phyloP scores from a whole-genome alignment of 257 asterid genomes.

The Ocimum tenuiflorum region DNA sequence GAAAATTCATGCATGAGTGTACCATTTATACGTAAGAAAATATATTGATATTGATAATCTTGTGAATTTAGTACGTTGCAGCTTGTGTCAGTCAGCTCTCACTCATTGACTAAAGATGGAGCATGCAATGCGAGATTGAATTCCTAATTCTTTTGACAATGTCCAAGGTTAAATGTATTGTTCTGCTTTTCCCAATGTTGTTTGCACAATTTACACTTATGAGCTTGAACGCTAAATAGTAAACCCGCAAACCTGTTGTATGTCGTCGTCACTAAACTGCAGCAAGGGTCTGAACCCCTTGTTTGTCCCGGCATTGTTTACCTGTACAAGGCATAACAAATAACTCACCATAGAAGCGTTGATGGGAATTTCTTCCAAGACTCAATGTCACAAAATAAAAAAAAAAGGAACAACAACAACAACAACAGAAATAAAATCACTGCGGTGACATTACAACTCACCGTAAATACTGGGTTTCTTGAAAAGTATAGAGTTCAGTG shows the following conservation, averaged over 20 bases:
- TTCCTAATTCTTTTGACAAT: background rate
- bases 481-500: too few relatives aligned
- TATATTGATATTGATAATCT: background rate
- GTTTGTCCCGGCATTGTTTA: constrained; percentile 95
- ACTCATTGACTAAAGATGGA: background rate
- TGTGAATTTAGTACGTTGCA: background rate
- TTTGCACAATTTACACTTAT: background rate
- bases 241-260: constrained; percentile 74
- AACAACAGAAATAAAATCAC: too few relatives aligned
- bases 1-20: background rate
- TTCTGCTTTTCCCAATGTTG: background rate
- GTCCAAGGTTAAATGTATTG: background rate
- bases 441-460: background rate
- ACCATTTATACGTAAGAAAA: background rate
- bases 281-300: constrained; percentile 95
- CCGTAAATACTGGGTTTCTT: background rate
- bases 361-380: background rate
- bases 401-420: too few relatives aligned
- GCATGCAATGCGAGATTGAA: background rate
- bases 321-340: constrained; percentile 36
- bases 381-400: background rate
- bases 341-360: background rate
- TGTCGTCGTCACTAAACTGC: constrained; percentile 71
- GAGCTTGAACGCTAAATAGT: too few relatives aligned
- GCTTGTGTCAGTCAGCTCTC: background rate